Percentiles rank a stretch among this genome's conserved stretches.
Conservation (phyloP, 2,329 filamentous ascomycete genomes). For the Myriangium duriaei region DNA sequence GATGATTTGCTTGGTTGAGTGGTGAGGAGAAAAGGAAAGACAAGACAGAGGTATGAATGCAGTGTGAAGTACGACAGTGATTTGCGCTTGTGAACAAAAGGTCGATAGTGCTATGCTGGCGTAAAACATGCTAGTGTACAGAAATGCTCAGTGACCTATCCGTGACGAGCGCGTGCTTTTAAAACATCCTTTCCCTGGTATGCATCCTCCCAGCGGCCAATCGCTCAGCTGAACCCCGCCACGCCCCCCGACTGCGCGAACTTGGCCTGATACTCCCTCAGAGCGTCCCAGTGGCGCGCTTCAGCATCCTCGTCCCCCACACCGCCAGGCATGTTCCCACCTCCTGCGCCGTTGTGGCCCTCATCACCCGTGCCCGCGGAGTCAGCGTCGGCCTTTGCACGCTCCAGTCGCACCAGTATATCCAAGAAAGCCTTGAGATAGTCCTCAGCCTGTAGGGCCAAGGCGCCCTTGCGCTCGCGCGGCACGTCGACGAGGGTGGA, state of each 20-base stretch:
- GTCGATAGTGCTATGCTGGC: too few relatives aligned
- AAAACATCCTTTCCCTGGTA: too few relatives aligned
- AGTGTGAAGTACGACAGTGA: too few relatives aligned
- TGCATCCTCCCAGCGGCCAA: too few relatives aligned
- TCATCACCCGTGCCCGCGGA: constrained; percentile 18
- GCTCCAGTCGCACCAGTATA: constrained; percentile 62
- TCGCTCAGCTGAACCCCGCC: constrained; percentile 18
- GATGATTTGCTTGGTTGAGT: constrained; percentile 12
- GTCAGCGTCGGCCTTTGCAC: constrained; percentile 27
- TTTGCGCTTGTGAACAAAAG: too few relatives aligned
- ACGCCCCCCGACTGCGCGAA: constrained; percentile 56
- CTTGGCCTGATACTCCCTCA: constrained; percentile 64
- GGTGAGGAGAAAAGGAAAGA: not conserved
- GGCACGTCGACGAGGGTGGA: constrained; percentile 61
- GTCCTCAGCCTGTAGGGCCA: constrained; percentile 51
- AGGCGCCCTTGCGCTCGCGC: constrained; percentile 38
- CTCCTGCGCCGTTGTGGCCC: not conserved
- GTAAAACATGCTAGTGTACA: constrained; percentile 1
- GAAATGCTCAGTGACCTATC: too few relatives aligned
- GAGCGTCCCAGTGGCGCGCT: constrained; percentile 62
- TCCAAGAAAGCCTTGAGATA: constrained; percentile 62
- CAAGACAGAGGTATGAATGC: not conserved
- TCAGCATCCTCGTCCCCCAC: constrained; percentile 58
- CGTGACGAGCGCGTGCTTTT: too few relatives aligned
- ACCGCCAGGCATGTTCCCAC: not conserved